Percentiles rank a stretch among this genome's conserved stretches.
These are phyloP conservation scores for Suhomyces ambrosiae DNA, from an alignment of 1,139 yeast genomes.

Conservation along the genomic window DNA sequence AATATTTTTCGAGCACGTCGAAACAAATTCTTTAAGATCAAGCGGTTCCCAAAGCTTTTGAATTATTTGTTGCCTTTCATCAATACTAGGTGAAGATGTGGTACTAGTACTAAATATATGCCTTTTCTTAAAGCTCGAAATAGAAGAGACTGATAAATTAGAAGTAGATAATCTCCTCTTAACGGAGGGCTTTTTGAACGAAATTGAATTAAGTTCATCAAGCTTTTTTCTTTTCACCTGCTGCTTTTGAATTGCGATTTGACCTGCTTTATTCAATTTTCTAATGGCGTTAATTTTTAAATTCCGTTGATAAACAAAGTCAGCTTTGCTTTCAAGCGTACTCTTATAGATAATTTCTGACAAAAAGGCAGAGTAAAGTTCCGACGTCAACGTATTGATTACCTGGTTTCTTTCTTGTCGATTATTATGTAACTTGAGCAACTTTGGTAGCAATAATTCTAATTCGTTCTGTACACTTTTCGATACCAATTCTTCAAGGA, in stretches of 20 bases:
- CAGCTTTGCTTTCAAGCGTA: conserved; percentile 47
- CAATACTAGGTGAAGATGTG: conserved; percentile 15
- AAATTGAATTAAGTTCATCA: conserved; percentile 45
- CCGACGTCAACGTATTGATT: conserved; percentile 44
- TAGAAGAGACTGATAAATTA: conserved; percentile 8
- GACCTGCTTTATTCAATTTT: conserved; percentile 29
- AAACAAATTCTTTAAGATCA: conserved; percentile 29
- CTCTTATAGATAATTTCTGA: conserved; percentile 53
- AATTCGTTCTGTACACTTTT: conserved; percentile 36
- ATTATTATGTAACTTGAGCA: conserved; percentile 25
- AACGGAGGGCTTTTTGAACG: conserved; percentile 26
- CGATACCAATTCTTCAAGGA: conserved; percentile 33
- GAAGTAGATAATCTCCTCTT: conserved; percentile 27
- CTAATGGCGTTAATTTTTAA: conserved; percentile 29
- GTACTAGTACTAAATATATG: conserved; percentile 11
- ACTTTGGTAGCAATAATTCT: conserved; percentile 25
- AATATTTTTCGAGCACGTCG: conserved; percentile 26
- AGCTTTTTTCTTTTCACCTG: conserved; percentile 33
- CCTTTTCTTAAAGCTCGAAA: conserved; percentile 17
- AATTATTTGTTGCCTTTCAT: conserved; percentile 35
- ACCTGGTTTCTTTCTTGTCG: conserved; percentile 30
- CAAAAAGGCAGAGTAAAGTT: conserved; percentile 60
- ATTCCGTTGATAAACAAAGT: conserved; percentile 24
- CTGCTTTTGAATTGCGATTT: conserved; percentile 23
- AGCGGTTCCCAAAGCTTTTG: conserved; percentile 46